Conservation (phyloP, 2,329 filamentous ascomycete genomes). For the Lachnellula suecica region DNA sequence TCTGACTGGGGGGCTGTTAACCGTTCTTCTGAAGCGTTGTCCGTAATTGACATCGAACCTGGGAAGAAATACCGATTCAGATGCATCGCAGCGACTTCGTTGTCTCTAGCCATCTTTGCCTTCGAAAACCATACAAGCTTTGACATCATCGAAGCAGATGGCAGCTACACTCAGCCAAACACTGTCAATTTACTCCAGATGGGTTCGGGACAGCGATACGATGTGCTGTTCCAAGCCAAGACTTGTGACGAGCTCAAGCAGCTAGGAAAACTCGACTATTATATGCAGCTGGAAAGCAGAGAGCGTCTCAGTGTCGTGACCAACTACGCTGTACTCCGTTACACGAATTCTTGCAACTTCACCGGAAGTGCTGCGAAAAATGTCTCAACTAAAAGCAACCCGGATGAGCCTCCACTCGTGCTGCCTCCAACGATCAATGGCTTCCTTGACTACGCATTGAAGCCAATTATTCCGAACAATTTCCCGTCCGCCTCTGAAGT, state of each 20-base stretch:
- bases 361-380: too few species aligned
- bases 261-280: constrained; percentile 34
- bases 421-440: too few species aligned
- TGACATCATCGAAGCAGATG: constrained; percentile 61
- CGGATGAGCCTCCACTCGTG: too few species aligned
- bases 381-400: too few species aligned
- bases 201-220: constrained; percentile 47
- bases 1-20: constrained; percentile 54
- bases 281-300: constrained; percentile 42
- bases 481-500: too few species aligned
- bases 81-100: constrained; percentile 55
- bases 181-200: constrained; percentile 31
- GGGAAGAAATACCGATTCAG: constrained; percentile 61
- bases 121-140: constrained; percentile 60
- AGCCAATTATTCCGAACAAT: too few species aligned
- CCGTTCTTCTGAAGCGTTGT: constrained; percentile 37
- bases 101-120: constrained; percentile 52
- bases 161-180: constrained; percentile 31
- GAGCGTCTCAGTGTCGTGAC: constrained; percentile 37
- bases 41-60: constrained; percentile 57
- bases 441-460: too few species aligned
- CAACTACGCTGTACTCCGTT: constrained; percentile 40
- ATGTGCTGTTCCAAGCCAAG: constrained; percentile 45
- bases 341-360: too few species aligned
- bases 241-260: constrained; percentile 8